Conservation (phyloP, 164 flowering plant genomes). For the Vitis amurensis region DNA sequence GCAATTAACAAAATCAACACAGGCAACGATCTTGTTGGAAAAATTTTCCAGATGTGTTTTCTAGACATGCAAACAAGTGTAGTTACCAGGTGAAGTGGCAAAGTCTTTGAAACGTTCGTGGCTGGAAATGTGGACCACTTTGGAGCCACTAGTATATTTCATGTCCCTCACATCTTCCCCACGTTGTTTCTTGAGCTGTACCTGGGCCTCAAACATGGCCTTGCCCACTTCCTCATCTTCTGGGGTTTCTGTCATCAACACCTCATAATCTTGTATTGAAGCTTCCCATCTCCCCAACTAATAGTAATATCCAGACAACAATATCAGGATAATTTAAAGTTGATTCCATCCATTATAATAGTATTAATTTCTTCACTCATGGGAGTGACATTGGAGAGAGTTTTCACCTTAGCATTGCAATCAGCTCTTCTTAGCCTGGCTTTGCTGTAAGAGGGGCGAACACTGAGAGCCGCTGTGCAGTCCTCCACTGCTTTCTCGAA, state of each 20-base stretch:
- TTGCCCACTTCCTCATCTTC: slow-evolving; percentile 55
- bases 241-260: slow-evolving; percentile 51
- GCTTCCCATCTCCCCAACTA: slow-evolving; percentile 85
- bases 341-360: background rate
- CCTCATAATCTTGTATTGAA: slow-evolving; percentile 77
- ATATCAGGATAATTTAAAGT: background rate
- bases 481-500: slow-evolving; percentile 65
- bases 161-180: slow-evolving; percentile 31
- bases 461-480: slow-evolving; percentile 57
- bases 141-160: slow-evolving; percentile 11
- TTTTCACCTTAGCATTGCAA: slow-evolving; percentile 57
- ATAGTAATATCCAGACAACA: background rate
- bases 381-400: background rate
- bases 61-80: background rate
- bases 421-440: slow-evolving; percentile 78
- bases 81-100: background rate
- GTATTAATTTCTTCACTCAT: too few species aligned
- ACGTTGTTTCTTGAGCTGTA: slow-evolving; percentile 48
- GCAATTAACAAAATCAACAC: too few species aligned
- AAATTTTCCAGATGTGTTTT: background rate
- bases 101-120: background rate
- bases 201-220: slow-evolving; percentile 53
- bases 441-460: slow-evolving; percentile 54
- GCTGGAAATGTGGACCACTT: background rate
- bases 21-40: background rate